Conservation (phyloP, 345 rosid genomes). For the Turritis glabra region DNA sequence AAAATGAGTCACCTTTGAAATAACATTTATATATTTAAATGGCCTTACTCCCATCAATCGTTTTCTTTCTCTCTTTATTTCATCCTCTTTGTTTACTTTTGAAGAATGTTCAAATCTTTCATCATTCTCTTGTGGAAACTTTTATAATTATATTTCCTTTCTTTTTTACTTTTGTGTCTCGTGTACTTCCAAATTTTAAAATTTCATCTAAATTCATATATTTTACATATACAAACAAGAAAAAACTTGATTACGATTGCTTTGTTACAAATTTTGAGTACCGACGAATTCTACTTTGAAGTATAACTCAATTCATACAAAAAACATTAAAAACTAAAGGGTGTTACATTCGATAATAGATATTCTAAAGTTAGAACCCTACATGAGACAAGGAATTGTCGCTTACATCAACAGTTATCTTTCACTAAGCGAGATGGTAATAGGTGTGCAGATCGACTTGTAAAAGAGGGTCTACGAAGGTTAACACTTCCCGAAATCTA, state of each 20-base stretch:
- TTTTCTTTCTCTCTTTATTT: conserved; percentile 41
- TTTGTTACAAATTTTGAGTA: neutral
- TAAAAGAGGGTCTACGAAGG: neutral
- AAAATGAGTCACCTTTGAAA: neutral
- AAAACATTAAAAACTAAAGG: neutral
- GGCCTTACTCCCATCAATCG: conserved; percentile 39
- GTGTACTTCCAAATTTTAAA: neutral
- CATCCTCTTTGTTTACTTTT: conserved; percentile 40
- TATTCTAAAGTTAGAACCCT: neutral
- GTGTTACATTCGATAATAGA: neutral
- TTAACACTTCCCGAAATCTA: neutral
- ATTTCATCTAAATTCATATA: neutral
- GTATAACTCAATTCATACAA: neutral
- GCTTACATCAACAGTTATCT: neutral
- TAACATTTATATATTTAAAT: neutral
- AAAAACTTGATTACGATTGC: neutral
- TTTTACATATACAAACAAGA: neutral
- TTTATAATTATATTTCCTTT: conserved; percentile 17
- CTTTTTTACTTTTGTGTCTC: conserved; percentile 9
- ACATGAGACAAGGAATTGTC: neutral
- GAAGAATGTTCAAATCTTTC: conserved; percentile 59
- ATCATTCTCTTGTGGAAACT: conserved; percentile 68
- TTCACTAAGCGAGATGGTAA: neutral
- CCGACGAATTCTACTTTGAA: neutral
- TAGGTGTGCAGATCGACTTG: neutral